These are phyloP conservation scores for Hyphopichia burtonii DNA, from an alignment of 1,139 yeast species.

Conservation along the genomic window DNA sequence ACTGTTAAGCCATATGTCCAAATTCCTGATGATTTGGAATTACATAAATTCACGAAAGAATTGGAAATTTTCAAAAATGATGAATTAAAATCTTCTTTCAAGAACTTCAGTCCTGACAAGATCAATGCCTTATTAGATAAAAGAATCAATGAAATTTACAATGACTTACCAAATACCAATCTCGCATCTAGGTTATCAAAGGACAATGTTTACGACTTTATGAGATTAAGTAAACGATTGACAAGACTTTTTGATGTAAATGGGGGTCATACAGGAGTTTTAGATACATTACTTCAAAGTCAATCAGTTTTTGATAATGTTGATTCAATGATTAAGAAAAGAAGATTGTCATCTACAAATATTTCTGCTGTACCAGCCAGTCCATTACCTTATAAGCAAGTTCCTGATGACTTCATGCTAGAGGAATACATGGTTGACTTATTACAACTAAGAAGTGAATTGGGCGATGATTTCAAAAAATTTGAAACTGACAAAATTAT, in stretches of 20 bases:
- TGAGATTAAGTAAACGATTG: constrained; percentile 14
- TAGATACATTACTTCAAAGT: constrained; percentile 30
- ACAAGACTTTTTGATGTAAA: constrained; percentile 23
- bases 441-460: constrained; percentile 20
- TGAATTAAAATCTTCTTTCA: constrained; percentile 16
- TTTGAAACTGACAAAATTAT: constrained; percentile 11
- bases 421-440: constrained; percentile 37
- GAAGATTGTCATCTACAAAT: constrained; percentile 1
- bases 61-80: constrained; percentile 16
- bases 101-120: constrained; percentile 7
- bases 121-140: constrained; percentile 3
- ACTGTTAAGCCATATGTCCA: constrained; percentile 11
- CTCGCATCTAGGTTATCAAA: background rate
- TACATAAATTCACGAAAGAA: constrained; percentile 25
- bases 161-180: constrained; percentile 1
- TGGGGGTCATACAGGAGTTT: constrained; percentile 29
- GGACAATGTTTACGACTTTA: constrained; percentile 17
- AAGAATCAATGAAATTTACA: constrained; percentile 8
- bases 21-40: constrained; percentile 19
- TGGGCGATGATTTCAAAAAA: constrained; percentile 20
- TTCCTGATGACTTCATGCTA: constrained; percentile 37
- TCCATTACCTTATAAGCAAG: constrained; percentile 25
- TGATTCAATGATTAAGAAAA: constrained; percentile 14
- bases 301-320: constrained; percentile 23
- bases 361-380: background rate